These are phyloP conservation scores for Trichophyton verrucosum DNA, from an alignment of 2,329 filamentous ascomycete genomes.

Conservation along the genomic window DNA sequence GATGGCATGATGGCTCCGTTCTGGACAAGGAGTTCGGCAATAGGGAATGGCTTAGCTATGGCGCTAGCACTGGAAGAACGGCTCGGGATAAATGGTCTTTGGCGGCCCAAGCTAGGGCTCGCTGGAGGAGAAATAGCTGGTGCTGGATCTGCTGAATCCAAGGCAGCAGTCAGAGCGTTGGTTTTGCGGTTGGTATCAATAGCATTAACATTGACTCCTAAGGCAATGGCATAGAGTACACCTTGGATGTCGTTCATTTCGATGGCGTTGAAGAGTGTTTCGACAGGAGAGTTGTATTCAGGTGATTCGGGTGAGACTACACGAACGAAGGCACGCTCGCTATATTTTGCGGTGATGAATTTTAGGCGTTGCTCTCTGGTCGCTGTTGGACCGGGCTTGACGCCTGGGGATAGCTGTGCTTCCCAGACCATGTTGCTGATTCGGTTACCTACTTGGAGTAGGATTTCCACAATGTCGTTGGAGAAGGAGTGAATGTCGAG, in stretches of 20 bases:
- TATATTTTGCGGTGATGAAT: slow-evolving; percentile 93
- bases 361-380: slow-evolving; percentile 81
- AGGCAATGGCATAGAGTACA: slow-evolving; percentile 77
- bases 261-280: slow-evolving; percentile 79
- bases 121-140: slow-evolving; percentile 39
- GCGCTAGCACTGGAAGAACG: slow-evolving; percentile 23
- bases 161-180: slow-evolving; percentile 77
- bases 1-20: slow-evolving; percentile 82
- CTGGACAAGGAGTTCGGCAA: slow-evolving; percentile 83
- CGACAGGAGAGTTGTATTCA: slow-evolving; percentile 65
- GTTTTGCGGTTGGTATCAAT: slow-evolving; percentile 77
- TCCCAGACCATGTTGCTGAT: slow-evolving; percentile 98
- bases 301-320: slow-evolving; percentile 59
- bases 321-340: slow-evolving; percentile 69
- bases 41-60: slow-evolving; percentile 58
- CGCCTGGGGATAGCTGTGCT: slow-evolving; percentile 58
- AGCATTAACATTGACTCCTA: slow-evolving; percentile 76
- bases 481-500: slow-evolving; percentile 95
- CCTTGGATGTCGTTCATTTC: slow-evolving; percentile 94
- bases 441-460: slow-evolving; percentile 82
- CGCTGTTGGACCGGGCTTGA: slow-evolving; percentile 64
- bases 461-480: slow-evolving; percentile 86
- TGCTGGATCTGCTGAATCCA: slow-evolving; percentile 85
- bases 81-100: slow-evolving; percentile 26
- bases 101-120: slow-evolving; percentile 8